These are phyloP conservation scores for Cercospora sp. DNA, from an alignment of 2,329 filamentous ascomycete species.

Conservation along the genomic window DNA sequence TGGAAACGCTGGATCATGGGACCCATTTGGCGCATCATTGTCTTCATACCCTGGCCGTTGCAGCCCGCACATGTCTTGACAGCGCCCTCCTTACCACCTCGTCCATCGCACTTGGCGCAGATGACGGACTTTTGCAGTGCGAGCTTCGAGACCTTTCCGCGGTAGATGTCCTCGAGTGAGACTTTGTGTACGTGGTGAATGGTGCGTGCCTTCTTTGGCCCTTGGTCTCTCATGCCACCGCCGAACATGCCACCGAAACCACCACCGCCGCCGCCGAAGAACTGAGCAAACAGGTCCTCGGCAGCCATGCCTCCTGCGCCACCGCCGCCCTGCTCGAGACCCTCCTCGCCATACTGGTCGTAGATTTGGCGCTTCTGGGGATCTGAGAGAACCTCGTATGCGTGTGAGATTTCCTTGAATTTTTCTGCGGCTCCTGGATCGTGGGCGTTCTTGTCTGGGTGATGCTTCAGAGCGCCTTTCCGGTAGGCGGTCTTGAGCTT, in stretches of 20 bases:
- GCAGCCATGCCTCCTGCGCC: conserved; percentile 80
- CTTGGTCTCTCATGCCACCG: conserved; percentile 70
- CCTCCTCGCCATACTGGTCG: conserved; percentile 97
- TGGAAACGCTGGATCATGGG: conserved; percentile 99
- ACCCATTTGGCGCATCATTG: conserved; percentile 99
- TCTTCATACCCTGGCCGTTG: conserved; percentile 97
- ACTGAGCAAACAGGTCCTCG: conserved; percentile 94
- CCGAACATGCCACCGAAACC: conserved; percentile 75
- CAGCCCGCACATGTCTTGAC: conserved; percentile 90
- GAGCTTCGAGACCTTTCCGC: conserved; percentile 95
- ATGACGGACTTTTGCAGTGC: conserved; percentile 97
- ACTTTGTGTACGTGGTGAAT: conserved; percentile 99
- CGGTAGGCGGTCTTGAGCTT: conserved; percentile 93
- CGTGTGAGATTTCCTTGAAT: conserved; percentile 96
- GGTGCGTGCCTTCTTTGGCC: conserved; percentile 87
- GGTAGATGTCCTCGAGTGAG: conserved; percentile 95
- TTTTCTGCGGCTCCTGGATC: conserved; percentile 93
- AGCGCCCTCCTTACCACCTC: conserved; percentile 96
- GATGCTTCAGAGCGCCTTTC: conserved; percentile 76
- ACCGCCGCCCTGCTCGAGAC: conserved; percentile 79
- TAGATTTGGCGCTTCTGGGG: conserved; percentile 88
- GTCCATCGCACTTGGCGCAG: conserved; percentile 89
- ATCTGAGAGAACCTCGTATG: conserved; percentile 93
- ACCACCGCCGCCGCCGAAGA: conserved; percentile 76
- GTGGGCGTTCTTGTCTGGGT: conserved; percentile 94